phyloP scores from a whole-genome alignment of 768 basidiomycete species.

The Tephrocybe sp. region DNA sequence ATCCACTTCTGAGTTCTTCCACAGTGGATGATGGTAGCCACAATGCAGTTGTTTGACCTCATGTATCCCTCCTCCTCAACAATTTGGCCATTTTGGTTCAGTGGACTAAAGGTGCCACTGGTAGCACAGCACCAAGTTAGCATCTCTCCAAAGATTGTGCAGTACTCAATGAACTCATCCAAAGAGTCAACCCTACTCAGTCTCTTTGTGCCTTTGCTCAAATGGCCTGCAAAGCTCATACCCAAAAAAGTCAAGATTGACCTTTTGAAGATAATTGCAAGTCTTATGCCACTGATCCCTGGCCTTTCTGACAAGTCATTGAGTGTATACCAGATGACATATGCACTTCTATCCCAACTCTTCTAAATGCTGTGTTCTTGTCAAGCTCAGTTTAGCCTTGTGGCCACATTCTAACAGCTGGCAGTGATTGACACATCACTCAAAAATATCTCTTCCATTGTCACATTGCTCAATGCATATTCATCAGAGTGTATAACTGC shows the following conservation, averaged over 20 bases:
- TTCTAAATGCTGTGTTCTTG: conserved; percentile 78
- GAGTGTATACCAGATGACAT: conserved; percentile 49
- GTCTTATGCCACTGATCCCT: conserved; percentile 65
- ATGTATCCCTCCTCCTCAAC: conserved; percentile 67
- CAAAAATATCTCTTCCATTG: conserved; percentile 46
- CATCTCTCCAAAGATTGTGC: conserved; percentile 79
- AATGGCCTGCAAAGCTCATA: conserved; percentile 71
- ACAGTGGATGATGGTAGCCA: conserved; percentile 48
- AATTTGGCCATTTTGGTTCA: conserved; percentile 73
- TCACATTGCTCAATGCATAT: conserved; percentile 81
- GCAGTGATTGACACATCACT: conserved; percentile 48
- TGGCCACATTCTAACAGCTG: conserved; percentile 59
- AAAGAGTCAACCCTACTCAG: conserved; percentile 75
- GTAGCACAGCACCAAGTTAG: conserved; percentile 80
- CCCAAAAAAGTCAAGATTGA: conserved; percentile 87
- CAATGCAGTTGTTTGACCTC: conserved; percentile 61
- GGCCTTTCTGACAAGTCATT: conserved; percentile 51
- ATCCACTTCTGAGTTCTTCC: conserved; percentile 60
- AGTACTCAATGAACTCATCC: conserved; percentile 62
- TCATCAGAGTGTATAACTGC: conserved; percentile 60
- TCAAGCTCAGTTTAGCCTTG: conserved; percentile 65
- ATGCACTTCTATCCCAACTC: conserved; percentile 67
- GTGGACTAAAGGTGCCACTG: conserved; percentile 48
- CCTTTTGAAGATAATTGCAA: conserved; percentile 68
- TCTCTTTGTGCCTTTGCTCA: conserved; percentile 78